Evolutionary conservation across 2,329 filamentous ascomycete genomes (phyloP).

Genomic region (Aspergillus aculeatinus): DNA sequence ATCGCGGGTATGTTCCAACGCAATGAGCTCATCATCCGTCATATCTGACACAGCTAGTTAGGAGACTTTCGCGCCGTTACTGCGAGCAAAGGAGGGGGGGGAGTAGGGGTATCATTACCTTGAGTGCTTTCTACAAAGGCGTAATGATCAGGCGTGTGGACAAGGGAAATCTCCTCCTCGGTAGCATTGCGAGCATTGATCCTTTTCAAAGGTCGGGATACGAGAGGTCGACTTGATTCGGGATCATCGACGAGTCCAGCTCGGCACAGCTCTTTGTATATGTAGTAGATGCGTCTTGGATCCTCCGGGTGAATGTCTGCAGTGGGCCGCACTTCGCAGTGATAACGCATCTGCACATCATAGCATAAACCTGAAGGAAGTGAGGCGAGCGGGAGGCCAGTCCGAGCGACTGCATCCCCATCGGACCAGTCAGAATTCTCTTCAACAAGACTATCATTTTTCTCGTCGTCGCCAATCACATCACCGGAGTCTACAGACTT

Average conservation of each 20-base stretch:
- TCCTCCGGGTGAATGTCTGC: constrained; percentile 88
- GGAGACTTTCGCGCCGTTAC: background rate
- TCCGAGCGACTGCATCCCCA: constrained; percentile 34
- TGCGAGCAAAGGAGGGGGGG: no score
- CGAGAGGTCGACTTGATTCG: constrained; percentile 51
- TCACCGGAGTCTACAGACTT: constrained; percentile 29
- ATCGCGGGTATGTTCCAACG: constrained; percentile 67
- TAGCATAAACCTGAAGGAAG: constrained; percentile 80
- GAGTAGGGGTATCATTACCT: constrained; percentile 35
- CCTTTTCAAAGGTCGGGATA: constrained; percentile 58
- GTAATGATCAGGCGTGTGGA: constrained; percentile 76
- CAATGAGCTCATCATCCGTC: constrained; percentile 62
- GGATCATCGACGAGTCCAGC: constrained; percentile 71
- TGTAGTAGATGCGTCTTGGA: constrained; percentile 85
- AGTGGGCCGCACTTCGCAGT: constrained; percentile 73
- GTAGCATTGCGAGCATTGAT: constrained; percentile 78
- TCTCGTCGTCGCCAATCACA: constrained; percentile 22
- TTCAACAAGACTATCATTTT: constrained; percentile 37
- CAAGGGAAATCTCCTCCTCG: constrained; percentile 73
- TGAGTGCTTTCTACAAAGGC: constrained; percentile 68
- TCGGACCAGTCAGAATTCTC: constrained; percentile 45
- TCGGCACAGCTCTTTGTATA: constrained; percentile 83
- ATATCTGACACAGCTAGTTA: constrained; percentile 41
- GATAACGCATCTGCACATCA: constrained; percentile 92
- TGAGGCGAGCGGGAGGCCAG: constrained; percentile 48